These are phyloP conservation scores for Madurella mycetomatis DNA, from an alignment of 2,329 filamentous ascomycete species.

Conservation along the genomic window DNA sequence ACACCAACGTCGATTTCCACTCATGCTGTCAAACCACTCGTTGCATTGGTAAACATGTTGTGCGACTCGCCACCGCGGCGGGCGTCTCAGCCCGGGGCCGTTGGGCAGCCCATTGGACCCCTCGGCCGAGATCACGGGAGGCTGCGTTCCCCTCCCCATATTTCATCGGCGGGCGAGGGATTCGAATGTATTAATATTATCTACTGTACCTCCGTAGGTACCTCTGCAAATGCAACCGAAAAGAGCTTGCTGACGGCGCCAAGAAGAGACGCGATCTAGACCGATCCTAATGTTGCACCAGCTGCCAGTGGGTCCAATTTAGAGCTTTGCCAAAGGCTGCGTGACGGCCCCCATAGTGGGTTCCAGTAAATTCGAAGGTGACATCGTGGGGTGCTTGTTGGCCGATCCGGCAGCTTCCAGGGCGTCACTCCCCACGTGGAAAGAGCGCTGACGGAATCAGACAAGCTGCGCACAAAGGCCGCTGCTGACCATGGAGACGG, in stretches of 20 bases:
- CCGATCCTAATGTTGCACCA: not conserved
- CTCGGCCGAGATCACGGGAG: too few relatives aligned
- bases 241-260: not conserved
- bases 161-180: too few relatives aligned
- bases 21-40: too few relatives aligned
- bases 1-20: too few relatives aligned
- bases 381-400: not conserved
- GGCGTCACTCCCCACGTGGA: slow-evolving; percentile 8
- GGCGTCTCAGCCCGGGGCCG: too few relatives aligned
- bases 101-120: too few relatives aligned
- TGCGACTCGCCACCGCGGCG: too few relatives aligned
- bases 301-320: not conserved
- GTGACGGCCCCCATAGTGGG: not conserved
- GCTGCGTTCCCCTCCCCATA: too few relatives aligned
- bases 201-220: too few relatives aligned
- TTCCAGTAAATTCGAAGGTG: not conserved
- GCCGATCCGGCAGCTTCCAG: slow-evolving; percentile 18
- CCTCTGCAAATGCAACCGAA: not conserved
- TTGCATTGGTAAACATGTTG: too few relatives aligned
- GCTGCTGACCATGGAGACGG: too few relatives aligned
- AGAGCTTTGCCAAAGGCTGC: not conserved
- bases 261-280: not conserved
- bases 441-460: not conserved
- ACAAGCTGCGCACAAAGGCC: not conserved
- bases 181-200: too few relatives aligned